Base-by-base conservation (phyloP, 331 rosid species). In the Spiraea crenata region DNA sequence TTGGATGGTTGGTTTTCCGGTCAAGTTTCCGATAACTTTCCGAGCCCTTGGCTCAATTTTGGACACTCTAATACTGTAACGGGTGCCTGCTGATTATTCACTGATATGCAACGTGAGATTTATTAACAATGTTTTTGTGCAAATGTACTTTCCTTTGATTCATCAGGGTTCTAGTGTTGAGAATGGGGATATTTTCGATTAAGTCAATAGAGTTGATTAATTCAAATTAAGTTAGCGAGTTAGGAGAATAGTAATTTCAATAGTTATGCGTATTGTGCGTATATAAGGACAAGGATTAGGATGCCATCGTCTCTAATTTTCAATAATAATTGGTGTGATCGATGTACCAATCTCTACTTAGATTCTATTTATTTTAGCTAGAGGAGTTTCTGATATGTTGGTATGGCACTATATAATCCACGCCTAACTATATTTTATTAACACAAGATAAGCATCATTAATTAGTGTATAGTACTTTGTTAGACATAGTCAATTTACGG, bases 1-100 rank as follows among this genome's bases (percentile, higher is more conserved):
- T 1, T 78, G 38, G 85, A 82, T 71, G 64, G 35, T 58, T 54
- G 34, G 3, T 75, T 79, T 64, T 48, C 9, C 31, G 82, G 67
- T 67, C 70, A 56, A 34, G 57, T 57, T 57, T 58, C 50, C 5
- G 76, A 65, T 19, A 42, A 34, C 20, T 49, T 66, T 65, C 57
- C 61, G 17, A 40, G 62, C 38, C 54, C 76, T 69, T 77, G 80
- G 85, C 73, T 77, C 61, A 5, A 61, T 61, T 7, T 38, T 51
- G 74, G 64, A 44, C 69, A 73, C 15, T 62, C 68, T 69, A 10
- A 20, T 57, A 67, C 73, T 5, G 25, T 73, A 11, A 68, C 62
- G 13, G 70, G 69, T 15, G 75, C 75, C 67, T 73, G 67, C 56
- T 76, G 73, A 76, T 50, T 38, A 25, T n/a, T n/a, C n/a, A n/a